phyloP scores from a whole-genome alignment of 495 filamentous ascomycete species.

The Penicillium lagena region DNA sequence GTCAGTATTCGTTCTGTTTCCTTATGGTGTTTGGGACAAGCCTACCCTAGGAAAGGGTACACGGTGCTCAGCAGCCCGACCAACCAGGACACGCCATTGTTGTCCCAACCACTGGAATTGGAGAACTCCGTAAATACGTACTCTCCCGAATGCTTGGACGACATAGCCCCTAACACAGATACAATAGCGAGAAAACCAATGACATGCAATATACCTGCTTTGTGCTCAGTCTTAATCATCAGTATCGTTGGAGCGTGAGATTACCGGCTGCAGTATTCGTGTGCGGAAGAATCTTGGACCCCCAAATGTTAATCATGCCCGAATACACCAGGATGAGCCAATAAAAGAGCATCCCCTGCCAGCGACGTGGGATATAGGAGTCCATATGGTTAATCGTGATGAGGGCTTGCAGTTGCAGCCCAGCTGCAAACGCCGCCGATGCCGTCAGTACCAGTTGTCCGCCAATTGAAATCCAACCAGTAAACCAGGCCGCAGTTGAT shows the following conservation, averaged over 20 bases:
- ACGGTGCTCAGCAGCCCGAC: constrained; percentile 18
- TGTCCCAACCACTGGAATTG: constrained; percentile 17
- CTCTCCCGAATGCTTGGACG: constrained; percentile 8
- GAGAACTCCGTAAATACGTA: constrained; percentile 17
- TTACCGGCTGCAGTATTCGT: constrained; percentile 16
- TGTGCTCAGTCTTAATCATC: background rate
- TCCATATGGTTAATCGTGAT: constrained; percentile 18
- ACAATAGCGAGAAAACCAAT: constrained; percentile 13
- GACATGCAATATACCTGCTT: constrained; percentile 12
- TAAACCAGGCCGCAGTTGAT: constrained; percentile 17
- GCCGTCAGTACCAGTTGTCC: constrained; percentile 24
- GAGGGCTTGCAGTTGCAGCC: constrained; percentile 15
- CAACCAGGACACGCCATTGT: constrained; percentile 17
- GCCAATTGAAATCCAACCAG: constrained; percentile 22
- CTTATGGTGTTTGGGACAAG: background rate
- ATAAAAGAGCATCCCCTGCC: constrained; percentile 21
- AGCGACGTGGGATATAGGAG: constrained; percentile 11
- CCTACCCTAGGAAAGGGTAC: constrained; percentile 16
- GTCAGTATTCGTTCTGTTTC: background rate
- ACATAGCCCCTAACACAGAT: constrained; percentile 11
- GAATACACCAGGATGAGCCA: constrained; percentile 16
- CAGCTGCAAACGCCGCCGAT: constrained; percentile 20
- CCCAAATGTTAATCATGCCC: constrained; percentile 11
- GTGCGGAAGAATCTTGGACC: constrained; percentile 18
- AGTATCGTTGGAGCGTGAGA: background rate